These are phyloP conservation scores for Podila horticola DNA, from an alignment of 192 early-diverging fungal genomes.

Conservation along the genomic window DNA sequence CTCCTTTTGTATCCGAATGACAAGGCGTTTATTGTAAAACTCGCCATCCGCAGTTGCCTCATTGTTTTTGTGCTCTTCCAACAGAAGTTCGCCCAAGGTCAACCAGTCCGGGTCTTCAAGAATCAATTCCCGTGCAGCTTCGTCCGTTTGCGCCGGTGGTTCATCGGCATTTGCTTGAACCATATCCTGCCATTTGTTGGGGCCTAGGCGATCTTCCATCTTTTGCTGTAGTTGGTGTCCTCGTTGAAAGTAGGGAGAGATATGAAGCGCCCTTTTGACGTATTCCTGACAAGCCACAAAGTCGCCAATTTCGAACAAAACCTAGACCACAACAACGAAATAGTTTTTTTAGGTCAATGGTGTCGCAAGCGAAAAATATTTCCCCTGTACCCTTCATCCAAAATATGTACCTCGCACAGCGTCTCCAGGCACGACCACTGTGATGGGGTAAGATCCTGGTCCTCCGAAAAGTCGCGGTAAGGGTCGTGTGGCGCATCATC, in stretches of 20 bases:
- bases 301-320: constrained; percentile 58
- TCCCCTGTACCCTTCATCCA: neutral
- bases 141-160: neutral
- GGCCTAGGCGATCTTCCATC: constrained; percentile 1
- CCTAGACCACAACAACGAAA: constrained; percentile 18
- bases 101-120: constrained; percentile 28
- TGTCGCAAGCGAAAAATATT: neutral
- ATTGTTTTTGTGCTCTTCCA: constrained; percentile 31
- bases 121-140: constrained; percentile 1
- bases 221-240: constrained; percentile 30
- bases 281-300: constrained; percentile 50
- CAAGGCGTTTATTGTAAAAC: constrained; percentile 26
- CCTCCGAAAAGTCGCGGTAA: neutral
- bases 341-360: neutral
- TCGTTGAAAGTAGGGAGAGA: constrained; percentile 41
- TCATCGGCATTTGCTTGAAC: neutral
- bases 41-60: neutral
- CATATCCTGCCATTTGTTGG: neutral
- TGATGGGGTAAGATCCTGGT: constrained; percentile 35
- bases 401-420: constrained; percentile 26
- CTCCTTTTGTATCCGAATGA: constrained; percentile 7
- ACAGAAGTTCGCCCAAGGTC: constrained; percentile 21
- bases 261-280: constrained; percentile 23
- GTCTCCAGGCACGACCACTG: constrained; percentile 44
- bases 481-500: neutral